Evolutionary conservation across 495 filamentous ascomycete species (phyloP).

Genomic region (Symbiotaphrina buchneri): DNA sequence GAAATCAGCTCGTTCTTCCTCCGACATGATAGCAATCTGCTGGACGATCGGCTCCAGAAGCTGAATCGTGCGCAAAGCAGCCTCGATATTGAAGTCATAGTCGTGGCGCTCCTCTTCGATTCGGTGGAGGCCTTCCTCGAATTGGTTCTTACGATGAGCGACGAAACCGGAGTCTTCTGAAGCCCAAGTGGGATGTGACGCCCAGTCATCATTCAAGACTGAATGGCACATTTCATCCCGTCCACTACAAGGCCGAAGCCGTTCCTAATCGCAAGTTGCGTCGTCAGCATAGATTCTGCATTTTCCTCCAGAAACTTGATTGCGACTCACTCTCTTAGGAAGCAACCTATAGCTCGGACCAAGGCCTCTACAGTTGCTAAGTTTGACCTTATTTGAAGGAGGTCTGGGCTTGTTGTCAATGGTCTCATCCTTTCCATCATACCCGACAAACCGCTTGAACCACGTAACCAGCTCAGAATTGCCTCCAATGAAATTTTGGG

Average conservation of each 20-base stretch:
- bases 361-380: constrained; percentile 81
- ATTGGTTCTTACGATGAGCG: constrained; percentile 87
- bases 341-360: constrained; percentile 89
- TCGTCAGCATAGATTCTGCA: background rate
- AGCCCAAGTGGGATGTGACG: constrained; percentile 96
- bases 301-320: background rate
- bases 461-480: constrained; percentile 70
- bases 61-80: constrained; percentile 78
- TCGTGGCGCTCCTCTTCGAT: constrained; percentile 98
- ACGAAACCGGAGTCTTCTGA: constrained; percentile 97
- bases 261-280: constrained; percentile 28
- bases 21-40: constrained; percentile 52
- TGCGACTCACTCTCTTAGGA: constrained; percentile 41
- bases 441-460: constrained; percentile 60
- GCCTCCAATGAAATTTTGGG: constrained; percentile 64
- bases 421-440: constrained; percentile 45
- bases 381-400: constrained; percentile 51
- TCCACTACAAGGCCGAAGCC: constrained; percentile 70
- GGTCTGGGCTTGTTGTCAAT: constrained; percentile 56
- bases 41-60: constrained; percentile 84
- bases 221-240: constrained; percentile 79
- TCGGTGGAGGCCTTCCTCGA: constrained; percentile 78
- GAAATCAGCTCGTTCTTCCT: constrained; percentile 47
- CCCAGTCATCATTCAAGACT: constrained; percentile 96
- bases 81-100: constrained; percentile 96